Percentiles rank a stretch among this genome's conserved stretches.
These are phyloP conservation scores for Phenoliferia sp. DNA, from an alignment of 1,284 basidiomycete species.

Conservation along the genomic window DNA sequence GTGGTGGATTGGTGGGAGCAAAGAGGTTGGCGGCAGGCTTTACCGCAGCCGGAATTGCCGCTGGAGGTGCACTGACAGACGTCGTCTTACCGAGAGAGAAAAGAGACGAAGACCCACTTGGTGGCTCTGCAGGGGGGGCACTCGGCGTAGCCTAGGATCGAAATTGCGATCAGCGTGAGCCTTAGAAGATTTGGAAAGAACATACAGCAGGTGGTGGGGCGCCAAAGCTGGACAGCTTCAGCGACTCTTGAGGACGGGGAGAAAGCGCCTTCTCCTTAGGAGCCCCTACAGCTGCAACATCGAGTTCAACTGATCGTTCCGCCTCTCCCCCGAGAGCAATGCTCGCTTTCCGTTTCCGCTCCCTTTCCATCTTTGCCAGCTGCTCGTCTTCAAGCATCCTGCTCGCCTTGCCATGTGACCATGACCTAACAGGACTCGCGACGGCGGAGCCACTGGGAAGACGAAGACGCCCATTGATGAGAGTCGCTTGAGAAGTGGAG, in stretches of 20 bases:
- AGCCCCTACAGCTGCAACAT: background rate
- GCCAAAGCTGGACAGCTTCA: conserved; percentile 17
- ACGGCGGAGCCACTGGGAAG: conserved; percentile 1
- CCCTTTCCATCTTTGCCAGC: conserved; percentile 14
- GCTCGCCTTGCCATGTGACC: conserved; percentile 14
- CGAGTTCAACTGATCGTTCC: background rate
- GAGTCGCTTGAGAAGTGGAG: conserved; percentile 6
- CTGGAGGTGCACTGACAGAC: no score
- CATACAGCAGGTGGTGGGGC: background rate
- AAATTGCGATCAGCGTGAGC: no score
- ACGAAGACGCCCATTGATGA: conserved; percentile 18
- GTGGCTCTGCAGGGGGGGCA: no score
- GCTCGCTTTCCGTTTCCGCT: conserved; percentile 16
- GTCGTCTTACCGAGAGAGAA: no score
- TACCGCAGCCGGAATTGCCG: no score
- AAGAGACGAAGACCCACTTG: no score
- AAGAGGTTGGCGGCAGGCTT: no score
- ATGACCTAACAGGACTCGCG: conserved; percentile 2
- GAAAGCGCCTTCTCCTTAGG: background rate
- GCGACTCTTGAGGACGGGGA: conserved; percentile 14
- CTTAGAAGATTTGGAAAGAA: no score
- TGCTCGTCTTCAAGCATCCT: conserved; percentile 17
- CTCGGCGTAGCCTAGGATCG: no score
- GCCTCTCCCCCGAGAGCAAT: conserved; percentile 21
- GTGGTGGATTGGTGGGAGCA: no score